phyloP scores from a whole-genome alignment of 345 rosid genomes.

The Physaria fendleri region DNA sequence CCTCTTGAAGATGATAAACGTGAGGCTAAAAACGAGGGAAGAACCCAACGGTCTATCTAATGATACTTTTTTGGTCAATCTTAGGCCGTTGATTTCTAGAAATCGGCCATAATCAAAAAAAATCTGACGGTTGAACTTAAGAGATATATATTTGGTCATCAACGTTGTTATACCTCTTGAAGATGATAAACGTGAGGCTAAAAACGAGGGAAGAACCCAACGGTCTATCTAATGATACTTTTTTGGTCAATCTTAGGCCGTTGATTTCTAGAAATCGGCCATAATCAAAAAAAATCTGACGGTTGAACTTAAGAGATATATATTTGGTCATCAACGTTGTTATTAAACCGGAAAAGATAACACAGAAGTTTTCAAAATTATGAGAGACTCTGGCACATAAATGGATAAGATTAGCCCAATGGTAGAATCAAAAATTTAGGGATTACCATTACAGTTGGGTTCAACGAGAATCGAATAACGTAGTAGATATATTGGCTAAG shows the following conservation, averaged over 20 bases:
- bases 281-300: not conserved
- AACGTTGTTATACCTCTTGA: too few species aligned
- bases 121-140: constrained; percentile 9
- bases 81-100: constrained; percentile 9
- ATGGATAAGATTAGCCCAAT: too few species aligned
- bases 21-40: constrained; percentile 30
- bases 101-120: too few species aligned
- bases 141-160: too few species aligned
- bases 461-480: too few species aligned
- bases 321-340: too few species aligned
- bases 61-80: not conserved
- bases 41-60: constrained; percentile 20
- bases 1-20: constrained; percentile 48
- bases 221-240: constrained; percentile 8
- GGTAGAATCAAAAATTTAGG: too few species aligned
- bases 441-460: too few species aligned
- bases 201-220: constrained; percentile 15
- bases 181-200: constrained; percentile 55
- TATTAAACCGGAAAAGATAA: too few species aligned
- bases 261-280: not conserved
- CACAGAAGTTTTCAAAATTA: too few species aligned
- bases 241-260: not conserved
- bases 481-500: too few species aligned
- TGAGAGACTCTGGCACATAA: too few species aligned
- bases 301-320: not conserved